Base-by-base conservation (phyloP, 768 basidiomycete genomes). In the Pleurotus pulmonarius region DNA sequence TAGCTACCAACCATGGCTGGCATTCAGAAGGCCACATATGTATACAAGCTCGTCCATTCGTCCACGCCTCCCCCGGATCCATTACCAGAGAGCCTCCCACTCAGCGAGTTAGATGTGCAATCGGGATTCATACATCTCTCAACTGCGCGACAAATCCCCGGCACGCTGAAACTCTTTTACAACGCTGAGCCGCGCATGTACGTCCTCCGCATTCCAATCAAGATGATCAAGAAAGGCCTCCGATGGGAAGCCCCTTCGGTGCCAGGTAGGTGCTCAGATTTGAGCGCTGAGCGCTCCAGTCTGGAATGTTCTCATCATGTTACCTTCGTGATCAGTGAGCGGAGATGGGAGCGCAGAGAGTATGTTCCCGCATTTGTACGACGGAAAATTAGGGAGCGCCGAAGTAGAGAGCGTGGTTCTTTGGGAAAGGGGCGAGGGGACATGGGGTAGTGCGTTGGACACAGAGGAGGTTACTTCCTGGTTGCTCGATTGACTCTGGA, bases 101-200 rank as follows among this genome's bases (percentile, higher is more conserved):
- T 73, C 13, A 71, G 70, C 56, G 68, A 67, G 41, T 69, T 78
- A 26, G 78, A 80, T 65, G 57, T 53, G 22, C 60, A 71, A 34
- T 74, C 75, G 49, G 75, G 77, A n/a, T 78, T 79, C 67, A 70
- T 80, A 59, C 79, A 80, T 63, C 69, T 78, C 43, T 79, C 79
- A 12, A 69, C 69, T 29, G 70, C 71, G 5, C 54, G 58, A 40
- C 75, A 77, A 59, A 61, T 70, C 22, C 73, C 72, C 4, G 57
- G 61, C 16, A 78, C 77, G 12, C 65, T 75, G 16, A 59, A 69
- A 7, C 61, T 67, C 54, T 80, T 74, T 69, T 80, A 78, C 67
- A 58, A 55, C 48, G 16, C 20, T 12, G 47, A 48, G 24, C 22
- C 47, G n/a, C n/a, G 47, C 7, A 24, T 48, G 47, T 48, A 48